A percentile compares a stretch with the other conserved stretches of the same genome.
These are phyloP conservation scores for Hymenoscyphus linearis DNA, from an alignment of 2,329 filamentous ascomycete species.

Conservation along the genomic window DNA sequence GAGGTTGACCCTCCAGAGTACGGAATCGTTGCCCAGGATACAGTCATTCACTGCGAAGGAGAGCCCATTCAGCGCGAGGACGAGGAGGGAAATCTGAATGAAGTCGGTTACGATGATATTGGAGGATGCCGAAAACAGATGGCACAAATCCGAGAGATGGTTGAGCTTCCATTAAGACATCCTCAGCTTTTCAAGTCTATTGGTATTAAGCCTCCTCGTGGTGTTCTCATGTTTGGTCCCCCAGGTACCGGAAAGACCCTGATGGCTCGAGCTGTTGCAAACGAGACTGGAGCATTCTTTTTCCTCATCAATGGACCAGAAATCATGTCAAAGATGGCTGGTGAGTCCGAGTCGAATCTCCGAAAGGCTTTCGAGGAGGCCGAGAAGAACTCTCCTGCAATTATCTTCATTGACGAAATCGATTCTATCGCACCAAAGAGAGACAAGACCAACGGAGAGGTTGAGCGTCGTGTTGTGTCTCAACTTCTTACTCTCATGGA, in stretches of 20 bases:
- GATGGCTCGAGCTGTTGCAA: constrained; percentile 97
- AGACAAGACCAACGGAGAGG: constrained; percentile 99
- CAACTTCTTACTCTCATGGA: constrained; percentile 98
- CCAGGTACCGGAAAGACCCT: constrained; percentile 99
- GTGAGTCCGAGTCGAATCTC: constrained; percentile 97
- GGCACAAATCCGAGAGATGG: constrained; percentile 98
- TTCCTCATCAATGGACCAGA: constrained; percentile 99
- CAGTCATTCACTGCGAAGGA: constrained; percentile 97
- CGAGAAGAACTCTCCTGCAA: constrained; percentile 98
- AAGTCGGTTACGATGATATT: constrained; percentile 98
- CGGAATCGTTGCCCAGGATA: constrained; percentile 97
- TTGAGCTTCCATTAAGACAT: constrained; percentile 92
- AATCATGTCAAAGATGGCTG: constrained; percentile 99
- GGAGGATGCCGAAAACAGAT: constrained; percentile 99
- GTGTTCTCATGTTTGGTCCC: constrained; percentile 93
- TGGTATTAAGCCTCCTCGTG: constrained; percentile 97
- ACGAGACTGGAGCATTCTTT: constrained; percentile 98
- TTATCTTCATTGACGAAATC: constrained; percentile 99
- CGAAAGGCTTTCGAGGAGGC: constrained; percentile 99
- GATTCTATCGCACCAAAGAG: constrained; percentile 99
- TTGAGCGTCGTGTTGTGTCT: constrained; percentile 96
- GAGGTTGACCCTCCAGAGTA: constrained; percentile 98
- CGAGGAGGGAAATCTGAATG: constrained; percentile 98
- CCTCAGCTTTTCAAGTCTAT: constrained; percentile 99
- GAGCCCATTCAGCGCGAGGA: constrained; percentile 96